Percentiles rank a stretch among this genome's conserved stretches.
These are phyloP conservation scores for Reutealis trisperma DNA, from an alignment of 345 rosid species.

Conservation along the genomic window DNA sequence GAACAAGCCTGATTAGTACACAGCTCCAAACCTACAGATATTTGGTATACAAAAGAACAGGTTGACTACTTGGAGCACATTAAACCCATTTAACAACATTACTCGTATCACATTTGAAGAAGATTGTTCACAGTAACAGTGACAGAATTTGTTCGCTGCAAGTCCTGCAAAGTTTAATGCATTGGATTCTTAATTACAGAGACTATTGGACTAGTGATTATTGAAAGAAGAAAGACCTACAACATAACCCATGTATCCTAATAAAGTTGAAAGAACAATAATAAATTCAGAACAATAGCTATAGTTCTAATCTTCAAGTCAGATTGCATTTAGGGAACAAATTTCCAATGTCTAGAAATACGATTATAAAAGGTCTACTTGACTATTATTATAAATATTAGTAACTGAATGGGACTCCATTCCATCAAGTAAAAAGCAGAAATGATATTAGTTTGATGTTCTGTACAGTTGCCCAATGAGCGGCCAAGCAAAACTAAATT, in stretches of 20 bases:
- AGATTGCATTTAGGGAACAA: not conserved
- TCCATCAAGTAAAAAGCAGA: not conserved
- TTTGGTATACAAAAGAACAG: slow-evolving; percentile 12
- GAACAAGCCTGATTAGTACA: slow-evolving; percentile 20
- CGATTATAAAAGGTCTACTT: not conserved
- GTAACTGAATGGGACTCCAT: not conserved
- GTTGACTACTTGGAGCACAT: not conserved
- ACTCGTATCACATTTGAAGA: slow-evolving; percentile 74
- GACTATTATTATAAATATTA: not conserved
- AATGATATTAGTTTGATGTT: not conserved
- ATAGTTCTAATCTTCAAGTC: not conserved
- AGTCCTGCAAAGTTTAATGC: slow-evolving; percentile 62
- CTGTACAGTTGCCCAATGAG: not conserved
- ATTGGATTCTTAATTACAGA: slow-evolving; percentile 1
- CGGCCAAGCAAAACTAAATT: not conserved
- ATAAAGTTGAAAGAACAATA: not conserved
- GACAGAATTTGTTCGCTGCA: slow-evolving; percentile 93
- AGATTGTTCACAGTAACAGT: slow-evolving; percentile 94
- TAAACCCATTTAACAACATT: slow-evolving; percentile 1
- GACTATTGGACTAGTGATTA: not conserved
- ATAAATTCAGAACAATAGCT: not conserved
- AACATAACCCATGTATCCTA: not conserved
- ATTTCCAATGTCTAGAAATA: not conserved
- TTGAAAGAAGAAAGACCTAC: not conserved
- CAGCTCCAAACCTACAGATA: slow-evolving; percentile 30